Conservation (phyloP, 257 asterid species). For the Verbascum thapsus region DNA sequence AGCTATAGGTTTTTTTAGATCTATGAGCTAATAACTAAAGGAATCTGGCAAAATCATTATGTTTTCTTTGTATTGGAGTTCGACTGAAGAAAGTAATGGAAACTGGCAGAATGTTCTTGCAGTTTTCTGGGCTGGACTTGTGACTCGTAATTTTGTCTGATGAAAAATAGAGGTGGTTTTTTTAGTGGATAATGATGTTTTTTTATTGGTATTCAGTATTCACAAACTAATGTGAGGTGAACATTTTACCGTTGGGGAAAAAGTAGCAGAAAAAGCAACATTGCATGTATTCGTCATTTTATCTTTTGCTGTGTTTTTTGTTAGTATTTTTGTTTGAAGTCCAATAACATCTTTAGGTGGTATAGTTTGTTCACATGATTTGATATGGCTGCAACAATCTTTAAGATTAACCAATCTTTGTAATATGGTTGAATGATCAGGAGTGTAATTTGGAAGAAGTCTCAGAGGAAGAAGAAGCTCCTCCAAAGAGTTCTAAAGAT, state of each 20-base stretch:
- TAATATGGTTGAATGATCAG: conserved; percentile 33
- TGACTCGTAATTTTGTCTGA: background rate
- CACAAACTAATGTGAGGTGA: background rate
- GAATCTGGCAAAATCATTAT: no score
- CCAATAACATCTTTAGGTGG: background rate
- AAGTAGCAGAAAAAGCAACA: background rate
- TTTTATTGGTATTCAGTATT: background rate
- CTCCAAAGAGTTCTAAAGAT: conserved; percentile 72
- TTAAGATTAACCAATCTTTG: conserved; percentile 1
- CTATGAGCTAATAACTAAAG: no score
- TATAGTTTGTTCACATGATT: background rate
- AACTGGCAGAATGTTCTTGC: no score
- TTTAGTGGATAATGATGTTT: no score
- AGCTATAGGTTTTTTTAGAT: no score
- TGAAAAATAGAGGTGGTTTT: no score
- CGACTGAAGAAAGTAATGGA: no score
- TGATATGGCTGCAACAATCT: background rate
- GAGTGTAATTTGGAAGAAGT: conserved; percentile 79
- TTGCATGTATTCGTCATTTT: background rate
- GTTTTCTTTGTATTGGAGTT: no score
- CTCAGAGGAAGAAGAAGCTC: conserved; percentile 66
- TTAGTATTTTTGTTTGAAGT: background rate
- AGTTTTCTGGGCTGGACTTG: no score
- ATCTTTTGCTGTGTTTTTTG: background rate
- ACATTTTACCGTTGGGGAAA: background rate